Evolutionary conservation across 768 basidiomycete species (phyloP), one percentile per base, ranked within the genome.

Genomic region (Phlebiopsis flavidoalba): DNA sequence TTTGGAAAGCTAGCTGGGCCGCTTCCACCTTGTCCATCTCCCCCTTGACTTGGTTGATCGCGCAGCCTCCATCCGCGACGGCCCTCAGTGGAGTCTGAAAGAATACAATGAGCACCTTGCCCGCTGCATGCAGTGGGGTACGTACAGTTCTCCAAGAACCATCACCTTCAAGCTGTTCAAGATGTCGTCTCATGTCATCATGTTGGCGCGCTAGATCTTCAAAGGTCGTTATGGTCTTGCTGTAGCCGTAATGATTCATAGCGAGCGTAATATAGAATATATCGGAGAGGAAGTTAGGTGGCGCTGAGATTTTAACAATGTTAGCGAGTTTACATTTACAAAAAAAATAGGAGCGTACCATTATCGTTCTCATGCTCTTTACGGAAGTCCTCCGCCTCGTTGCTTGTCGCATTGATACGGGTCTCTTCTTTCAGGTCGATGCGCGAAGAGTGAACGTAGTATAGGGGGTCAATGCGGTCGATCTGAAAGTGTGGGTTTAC

Each of bases 281-380:
- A 48, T 98, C 88, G 6, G 96, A 93, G 63, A 98, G 93, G 73
- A 99, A 99, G 71, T 97, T 97, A 2, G 91, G 86, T 3, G 83
- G 70, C n/a, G 81, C 86, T 40, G 64, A 36, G 57, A 53, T 33
- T 12, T 3, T 17, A 37, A 43, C 12, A 8, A 53, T 26, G 12
- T 46, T 2, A 24, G 24, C 54, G 17, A 53, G 26, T 37, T 19
- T 15, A 51, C 31, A 45, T 17, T 36, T 5, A 10, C 48, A 40
- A 15, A 3, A 37, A 57, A 6, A 21, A 22, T 31, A 5, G 14
- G 46, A 26, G 60, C 68, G 10, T 62, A 85, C 87, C 83, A 53
- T 72, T 72, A 47, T 78, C 64, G 15, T 74, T 68, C 62, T 74
- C 74, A 56, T 85, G 79, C 54, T 78, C 73, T 47, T 82, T 76